These are phyloP conservation scores for Colletotrichum liriopes DNA, from an alignment of 2,329 filamentous ascomycete genomes.

Conservation along the genomic window DNA sequence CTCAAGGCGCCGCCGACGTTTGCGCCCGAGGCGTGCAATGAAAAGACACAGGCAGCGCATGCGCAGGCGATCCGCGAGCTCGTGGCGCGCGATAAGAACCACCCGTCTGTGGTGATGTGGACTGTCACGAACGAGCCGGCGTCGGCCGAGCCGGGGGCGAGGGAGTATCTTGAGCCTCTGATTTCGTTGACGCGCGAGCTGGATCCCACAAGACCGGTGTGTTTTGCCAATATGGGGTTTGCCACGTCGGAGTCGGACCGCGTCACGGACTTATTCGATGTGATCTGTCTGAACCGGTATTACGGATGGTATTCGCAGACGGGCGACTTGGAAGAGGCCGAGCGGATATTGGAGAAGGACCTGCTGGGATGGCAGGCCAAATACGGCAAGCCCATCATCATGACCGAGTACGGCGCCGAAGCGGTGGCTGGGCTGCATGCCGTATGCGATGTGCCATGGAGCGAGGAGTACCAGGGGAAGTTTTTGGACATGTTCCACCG, in stretches of 20 bases:
- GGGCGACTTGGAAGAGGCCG: slow-evolving; percentile 46
- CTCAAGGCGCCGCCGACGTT: slow-evolving; percentile 39
- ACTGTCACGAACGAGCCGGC: slow-evolving; percentile 48
- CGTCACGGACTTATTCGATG: slow-evolving; percentile 49
- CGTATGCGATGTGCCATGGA: slow-evolving; percentile 47
- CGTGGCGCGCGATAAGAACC: slow-evolving; percentile 48
- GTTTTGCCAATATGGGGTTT: slow-evolving; percentile 46
- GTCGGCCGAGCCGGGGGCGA: slow-evolving; percentile 42
- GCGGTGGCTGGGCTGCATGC: slow-evolving; percentile 49
- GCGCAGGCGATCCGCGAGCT: slow-evolving; percentile 47
- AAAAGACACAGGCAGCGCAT: slow-evolving; percentile 44
- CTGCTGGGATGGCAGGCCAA: slow-evolving; percentile 46
- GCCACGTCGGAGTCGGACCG: slow-evolving; percentile 41
- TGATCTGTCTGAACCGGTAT: slow-evolving; percentile 50
- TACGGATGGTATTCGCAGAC: slow-evolving; percentile 50
- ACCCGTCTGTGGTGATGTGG: slow-evolving; percentile 49
- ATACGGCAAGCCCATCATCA: slow-evolving; percentile 50
- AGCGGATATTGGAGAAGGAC: slow-evolving; percentile 46
- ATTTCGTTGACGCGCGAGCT: slow-evolving; percentile 45
- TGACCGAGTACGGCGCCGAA: slow-evolving; percentile 51
- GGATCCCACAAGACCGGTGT: slow-evolving; percentile 47
- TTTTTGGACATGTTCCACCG: slow-evolving; percentile 50
- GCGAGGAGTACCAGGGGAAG: slow-evolving; percentile 49
- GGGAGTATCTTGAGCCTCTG: slow-evolving; percentile 49
- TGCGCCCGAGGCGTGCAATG: slow-evolving; percentile 43